These are phyloP conservation scores for Monilinia polystroma DNA, from an alignment of 2,329 filamentous ascomycete genomes.

Conservation along the genomic window DNA sequence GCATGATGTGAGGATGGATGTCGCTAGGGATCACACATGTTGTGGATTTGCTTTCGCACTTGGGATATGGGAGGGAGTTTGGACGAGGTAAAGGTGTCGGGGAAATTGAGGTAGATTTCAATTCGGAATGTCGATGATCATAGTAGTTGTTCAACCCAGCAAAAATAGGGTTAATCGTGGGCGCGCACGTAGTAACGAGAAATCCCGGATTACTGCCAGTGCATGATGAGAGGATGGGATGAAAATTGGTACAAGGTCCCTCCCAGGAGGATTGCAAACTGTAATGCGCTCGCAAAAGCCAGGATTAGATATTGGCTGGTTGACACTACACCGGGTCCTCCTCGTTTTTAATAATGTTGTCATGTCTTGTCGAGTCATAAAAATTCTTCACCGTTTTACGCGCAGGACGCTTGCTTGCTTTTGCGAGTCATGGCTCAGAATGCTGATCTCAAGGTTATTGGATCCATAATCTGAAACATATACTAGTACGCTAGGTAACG, in stretches of 20 bases:
- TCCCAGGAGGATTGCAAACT: constrained; percentile 15
- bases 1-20: not conserved
- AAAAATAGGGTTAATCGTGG: not conserved
- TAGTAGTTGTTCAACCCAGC: not conserved
- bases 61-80: not conserved
- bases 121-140: not conserved
- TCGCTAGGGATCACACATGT: too few relatives aligned
- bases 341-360: not conserved
- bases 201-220: constrained; percentile 10
- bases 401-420: constrained; percentile 8
- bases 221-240: constrained; percentile 9
- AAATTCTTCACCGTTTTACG: constrained; percentile 18
- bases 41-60: not conserved
- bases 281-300: not conserved
- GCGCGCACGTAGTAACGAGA: not conserved
- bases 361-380: not conserved
- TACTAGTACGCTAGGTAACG: constrained; percentile 11
- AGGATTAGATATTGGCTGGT: not conserved
- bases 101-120: not conserved
- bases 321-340: not conserved
- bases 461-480: constrained; percentile 19
- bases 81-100: not conserved
- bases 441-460: not conserved
- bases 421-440: constrained; percentile 14
- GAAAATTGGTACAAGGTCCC: constrained; percentile 4